Evolutionary conservation across 2,329 filamentous ascomycete genomes (phyloP).

Genomic region (Huntiella bhutanensis): DNA sequence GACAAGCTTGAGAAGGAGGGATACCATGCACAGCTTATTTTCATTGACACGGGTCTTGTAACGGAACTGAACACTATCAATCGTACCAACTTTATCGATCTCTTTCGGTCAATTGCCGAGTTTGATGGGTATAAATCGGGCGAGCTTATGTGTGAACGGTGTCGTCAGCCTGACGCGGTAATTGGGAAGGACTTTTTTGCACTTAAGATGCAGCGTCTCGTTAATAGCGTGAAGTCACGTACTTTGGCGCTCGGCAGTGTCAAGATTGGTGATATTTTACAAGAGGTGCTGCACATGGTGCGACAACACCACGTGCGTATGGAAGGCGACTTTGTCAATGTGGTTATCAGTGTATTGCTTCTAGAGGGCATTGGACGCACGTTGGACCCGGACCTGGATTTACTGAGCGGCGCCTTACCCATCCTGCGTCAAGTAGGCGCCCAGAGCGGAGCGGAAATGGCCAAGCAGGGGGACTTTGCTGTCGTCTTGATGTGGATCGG

Average conservation of each 20-base stretch:
- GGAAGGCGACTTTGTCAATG: conserved; percentile 96
- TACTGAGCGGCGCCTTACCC: conserved; percentile 70
- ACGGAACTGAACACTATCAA: conserved; percentile 82
- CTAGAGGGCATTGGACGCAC: conserved; percentile 84
- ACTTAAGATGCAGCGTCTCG: conserved; percentile 89
- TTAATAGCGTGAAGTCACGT: conserved; percentile 71
- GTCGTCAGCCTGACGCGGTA: conserved; percentile 78
- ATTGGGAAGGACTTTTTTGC: conserved; percentile 81
- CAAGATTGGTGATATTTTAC: conserved; percentile 88
- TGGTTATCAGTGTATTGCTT: conserved; percentile 83
- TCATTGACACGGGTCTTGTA: conserved; percentile 91
- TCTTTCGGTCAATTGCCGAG: conserved; percentile 89
- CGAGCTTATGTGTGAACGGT: conserved; percentile 88
- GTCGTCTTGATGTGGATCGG: conserved; percentile 89
- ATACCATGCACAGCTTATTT: conserved; percentile 83
- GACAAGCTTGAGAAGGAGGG: conserved; percentile 65
- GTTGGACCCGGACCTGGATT: conserved; percentile 69
- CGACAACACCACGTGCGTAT: conserved; percentile 78
- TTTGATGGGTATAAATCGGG: conserved; percentile 95
- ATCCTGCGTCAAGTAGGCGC: conserved; percentile 78
- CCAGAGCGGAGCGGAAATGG: conserved; percentile 50
- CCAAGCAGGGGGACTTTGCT: conserved; percentile 54
- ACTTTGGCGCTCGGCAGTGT: conserved; percentile 87
- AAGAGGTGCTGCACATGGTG: conserved; percentile 82
- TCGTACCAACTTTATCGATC: conserved; percentile 75